A percentile compares a stretch with the other conserved stretches of the same genome.
Conservation (phyloP, 441 rosid species). For the California macrophylla region DNA sequence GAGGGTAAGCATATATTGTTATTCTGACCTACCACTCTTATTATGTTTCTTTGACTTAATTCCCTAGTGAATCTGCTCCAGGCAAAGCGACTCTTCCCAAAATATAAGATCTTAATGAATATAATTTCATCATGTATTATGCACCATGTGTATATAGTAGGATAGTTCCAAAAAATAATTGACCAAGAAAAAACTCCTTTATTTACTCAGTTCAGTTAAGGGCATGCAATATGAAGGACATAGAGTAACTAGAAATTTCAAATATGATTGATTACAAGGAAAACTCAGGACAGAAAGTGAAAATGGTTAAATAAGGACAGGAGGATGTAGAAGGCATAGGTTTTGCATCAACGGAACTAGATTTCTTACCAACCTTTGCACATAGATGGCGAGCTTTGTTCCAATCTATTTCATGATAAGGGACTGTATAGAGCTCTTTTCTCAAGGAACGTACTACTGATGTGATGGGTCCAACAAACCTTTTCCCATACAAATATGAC, state of each 20-base stretch:
- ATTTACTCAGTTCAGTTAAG: not conserved
- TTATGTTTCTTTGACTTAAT: not conserved
- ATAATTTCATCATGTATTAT: too few species aligned
- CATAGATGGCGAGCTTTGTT: slow-evolving; percentile 51
- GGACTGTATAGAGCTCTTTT: slow-evolving; percentile 49
- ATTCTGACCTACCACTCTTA: not conserved
- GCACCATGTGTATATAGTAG: not conserved
- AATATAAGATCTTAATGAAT: not conserved
- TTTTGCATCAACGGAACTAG: not conserved
- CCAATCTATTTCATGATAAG: slow-evolving; percentile 71
- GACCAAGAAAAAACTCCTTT: not conserved
- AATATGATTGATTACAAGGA: too few species aligned
- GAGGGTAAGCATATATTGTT: not conserved
- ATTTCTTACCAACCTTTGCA: slow-evolving; percentile 56
- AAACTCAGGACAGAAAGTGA: too few species aligned
- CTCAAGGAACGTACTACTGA: slow-evolving; percentile 53
- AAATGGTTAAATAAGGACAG: not conserved
- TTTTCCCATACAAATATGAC: slow-evolving; percentile 25
- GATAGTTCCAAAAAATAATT: not conserved
- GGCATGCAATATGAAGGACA: not conserved
- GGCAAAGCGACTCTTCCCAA: not conserved
- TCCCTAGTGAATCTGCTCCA: not conserved
- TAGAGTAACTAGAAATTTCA: not conserved
- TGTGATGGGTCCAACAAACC: slow-evolving; percentile 54
- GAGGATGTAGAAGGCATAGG: not conserved